Evolutionary conservation across 129 eudicot genomes (phyloP).

Genomic region (Chrysanthemum lavandulifolium): DNA sequence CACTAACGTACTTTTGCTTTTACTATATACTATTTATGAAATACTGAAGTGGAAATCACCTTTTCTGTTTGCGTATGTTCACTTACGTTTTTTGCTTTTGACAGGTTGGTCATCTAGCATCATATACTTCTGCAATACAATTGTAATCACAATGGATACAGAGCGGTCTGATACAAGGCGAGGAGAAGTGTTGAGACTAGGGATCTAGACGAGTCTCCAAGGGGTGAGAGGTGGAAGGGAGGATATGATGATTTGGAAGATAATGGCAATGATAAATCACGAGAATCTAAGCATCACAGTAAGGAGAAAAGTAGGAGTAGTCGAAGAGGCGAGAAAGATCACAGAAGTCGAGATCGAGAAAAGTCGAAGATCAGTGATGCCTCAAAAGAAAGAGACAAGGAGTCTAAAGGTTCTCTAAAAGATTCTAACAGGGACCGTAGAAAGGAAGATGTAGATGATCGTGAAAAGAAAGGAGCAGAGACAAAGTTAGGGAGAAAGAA

Average conservation of each 20-base stretch:
- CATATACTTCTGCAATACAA: not conserved
- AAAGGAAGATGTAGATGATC: slow-evolving; percentile 69
- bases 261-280: slow-evolving; percentile 30
- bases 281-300: slow-evolving; percentile 63
- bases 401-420: slow-evolving; percentile 44
- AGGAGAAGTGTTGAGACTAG: slow-evolving; percentile 50
- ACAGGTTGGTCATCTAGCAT: slow-evolving; percentile 17
- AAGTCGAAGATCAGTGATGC: slow-evolving; percentile 45
- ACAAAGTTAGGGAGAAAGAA: slow-evolving; percentile 58
- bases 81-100: slow-evolving; percentile 3
- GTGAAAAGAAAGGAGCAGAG: slow-evolving; percentile 53
- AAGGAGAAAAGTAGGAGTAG: slow-evolving; percentile 79
- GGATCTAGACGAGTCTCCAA: slow-evolving; percentile 46
- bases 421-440: slow-evolving; percentile 50
- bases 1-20: too few relatives aligned
- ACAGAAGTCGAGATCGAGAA: slow-evolving; percentile 62
- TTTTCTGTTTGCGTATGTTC: too few relatives aligned
- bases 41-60: too few relatives aligned
- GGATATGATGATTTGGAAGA: slow-evolving; percentile 54
- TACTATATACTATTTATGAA: too few relatives aligned
- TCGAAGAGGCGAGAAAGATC: slow-evolving; percentile 44
- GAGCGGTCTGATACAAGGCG: slow-evolving; percentile 46
- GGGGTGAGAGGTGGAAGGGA: slow-evolving; percentile 57
- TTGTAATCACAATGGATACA: slow-evolving; percentile 22
- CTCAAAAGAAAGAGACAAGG: slow-evolving; percentile 58